Evolutionary conservation across 305 asterid genomes (phyloP).

Genomic region (Rubia tinctorum): DNA sequence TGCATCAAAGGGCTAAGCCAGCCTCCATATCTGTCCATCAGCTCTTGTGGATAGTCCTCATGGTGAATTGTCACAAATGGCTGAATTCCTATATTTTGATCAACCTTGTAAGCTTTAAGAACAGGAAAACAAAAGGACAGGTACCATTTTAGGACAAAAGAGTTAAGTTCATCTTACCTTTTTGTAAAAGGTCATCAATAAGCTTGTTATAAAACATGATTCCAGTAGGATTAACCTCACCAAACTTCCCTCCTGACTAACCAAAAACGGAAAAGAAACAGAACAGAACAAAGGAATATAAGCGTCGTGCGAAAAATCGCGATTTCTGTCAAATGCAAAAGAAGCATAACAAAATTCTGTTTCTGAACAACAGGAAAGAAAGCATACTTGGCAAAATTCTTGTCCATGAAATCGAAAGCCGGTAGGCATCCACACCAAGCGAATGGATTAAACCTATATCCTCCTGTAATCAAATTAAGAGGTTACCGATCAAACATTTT

Average conservation of each 20-base stretch:
- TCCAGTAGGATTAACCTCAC: slow-evolving; percentile 55
- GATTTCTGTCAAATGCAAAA: background rate
- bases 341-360: too few relatives aligned
- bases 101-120: slow-evolving; percentile 10
- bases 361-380: background rate
- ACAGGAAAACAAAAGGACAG: background rate
- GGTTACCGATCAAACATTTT: background rate
- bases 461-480: slow-evolving; percentile 39
- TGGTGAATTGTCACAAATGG: slow-evolving; percentile 90
- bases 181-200: slow-evolving; percentile 52
- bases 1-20: slow-evolving; percentile 93
- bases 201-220: slow-evolving; percentile 54
- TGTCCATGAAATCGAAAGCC: slow-evolving; percentile 89
- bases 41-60: slow-evolving; percentile 71
- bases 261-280: background rate
- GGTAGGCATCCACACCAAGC: slow-evolving; percentile 67
- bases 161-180: slow-evolving; percentile 36
- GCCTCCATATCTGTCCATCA: slow-evolving; percentile 57
- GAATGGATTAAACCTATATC: slow-evolving; percentile 68
- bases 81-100: slow-evolving; percentile 47
- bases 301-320: background rate
- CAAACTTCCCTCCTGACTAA: slow-evolving; percentile 57
- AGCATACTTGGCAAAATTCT: slow-evolving; percentile 83
- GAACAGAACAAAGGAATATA: background rate
- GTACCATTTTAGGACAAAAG: background rate